Conservation (phyloP, 1,284 basidiomycete species). For the Boletus semigastroideus region DNA sequence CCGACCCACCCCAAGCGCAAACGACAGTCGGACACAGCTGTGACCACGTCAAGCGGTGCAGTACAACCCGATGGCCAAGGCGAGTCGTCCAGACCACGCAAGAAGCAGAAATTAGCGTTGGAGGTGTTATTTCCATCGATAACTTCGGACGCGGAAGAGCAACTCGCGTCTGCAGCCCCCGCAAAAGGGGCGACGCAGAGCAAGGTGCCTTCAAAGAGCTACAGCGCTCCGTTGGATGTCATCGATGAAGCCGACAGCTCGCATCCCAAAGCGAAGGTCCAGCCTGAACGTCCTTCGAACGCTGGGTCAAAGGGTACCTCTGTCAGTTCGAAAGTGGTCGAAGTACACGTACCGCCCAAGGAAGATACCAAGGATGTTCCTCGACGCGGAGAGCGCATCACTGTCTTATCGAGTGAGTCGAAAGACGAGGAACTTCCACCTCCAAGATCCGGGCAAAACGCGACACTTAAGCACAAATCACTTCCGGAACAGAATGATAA, state of each 20-base stretch:
- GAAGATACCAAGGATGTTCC: neutral
- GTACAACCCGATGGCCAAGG: neutral
- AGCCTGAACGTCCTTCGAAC: neutral
- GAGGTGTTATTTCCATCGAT: conserved; percentile 12
- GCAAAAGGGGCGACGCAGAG: neutral
- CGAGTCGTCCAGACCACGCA: conserved; percentile 14
- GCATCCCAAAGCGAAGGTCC: conserved; percentile 7
- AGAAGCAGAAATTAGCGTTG: conserved; percentile 19
- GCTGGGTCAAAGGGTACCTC: neutral
- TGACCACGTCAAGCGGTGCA: neutral
- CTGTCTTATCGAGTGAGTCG: neutral
- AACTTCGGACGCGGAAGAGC: conserved; percentile 16
- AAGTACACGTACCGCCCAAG: neutral
- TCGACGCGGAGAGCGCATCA: neutral
- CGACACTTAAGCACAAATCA: neutral
- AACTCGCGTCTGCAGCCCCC: accelerated
- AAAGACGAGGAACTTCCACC: conserved; percentile 5
- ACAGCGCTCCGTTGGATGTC: neutral
- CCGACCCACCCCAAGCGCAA: conserved; percentile 21
- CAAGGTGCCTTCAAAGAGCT: neutral
- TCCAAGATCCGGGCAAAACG: conserved; percentile 1
- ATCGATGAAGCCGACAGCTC: conserved; percentile 5
- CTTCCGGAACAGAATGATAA: neutral
- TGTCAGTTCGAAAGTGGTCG: neutral
- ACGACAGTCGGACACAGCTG: neutral